Conservation (phyloP, 768 basidiomycete species). For the Termitomyces bulborhizus region DNA sequence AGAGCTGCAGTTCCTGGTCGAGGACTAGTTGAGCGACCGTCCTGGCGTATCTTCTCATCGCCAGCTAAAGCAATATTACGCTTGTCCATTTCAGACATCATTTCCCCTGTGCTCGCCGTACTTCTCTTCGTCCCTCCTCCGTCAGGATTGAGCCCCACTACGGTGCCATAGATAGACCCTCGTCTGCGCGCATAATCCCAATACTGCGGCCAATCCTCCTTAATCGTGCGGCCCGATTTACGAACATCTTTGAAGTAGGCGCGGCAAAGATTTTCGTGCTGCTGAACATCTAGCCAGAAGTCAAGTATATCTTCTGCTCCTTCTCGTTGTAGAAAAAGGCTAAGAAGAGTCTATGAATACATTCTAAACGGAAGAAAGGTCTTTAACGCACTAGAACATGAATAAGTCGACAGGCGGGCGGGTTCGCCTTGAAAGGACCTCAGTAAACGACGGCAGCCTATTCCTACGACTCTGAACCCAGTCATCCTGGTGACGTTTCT, state of each 20-base stretch:
- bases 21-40: conserved; percentile 55
- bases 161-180: conserved; percentile 90
- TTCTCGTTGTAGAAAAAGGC: conserved; percentile 93
- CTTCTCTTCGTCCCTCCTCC: conserved; percentile 62
- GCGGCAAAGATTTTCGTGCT: conserved; percentile 97
- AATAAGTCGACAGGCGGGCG: conserved; percentile 96
- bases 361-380: not conserved
- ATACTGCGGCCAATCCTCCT: conserved; percentile 98
- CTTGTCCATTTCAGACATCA: conserved; percentile 67
- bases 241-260: conserved; percentile 99
- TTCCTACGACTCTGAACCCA: conserved; percentile 67
- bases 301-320: conserved; percentile 95
- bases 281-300: conserved; percentile 98
- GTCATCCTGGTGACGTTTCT: conserved; percentile 62
- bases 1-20: conserved; percentile 38
- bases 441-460: conserved; percentile 80
- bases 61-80: conserved; percentile 48
- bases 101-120: conserved; percentile 73
- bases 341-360: conserved; percentile 20
- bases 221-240: conserved; percentile 88
- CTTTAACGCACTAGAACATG: conserved; percentile 88
- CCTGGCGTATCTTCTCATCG: conserved; percentile 39
- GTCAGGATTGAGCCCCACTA: conserved; percentile 69
- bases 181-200: conserved; percentile 90
- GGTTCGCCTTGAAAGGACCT: conserved; percentile 88